Percentiles rank a stretch among this genome's conserved stretches.
Evolutionary conservation across 768 basidiomycete species (phyloP).

Genomic region (Phlebiopsis gigantea): DNA sequence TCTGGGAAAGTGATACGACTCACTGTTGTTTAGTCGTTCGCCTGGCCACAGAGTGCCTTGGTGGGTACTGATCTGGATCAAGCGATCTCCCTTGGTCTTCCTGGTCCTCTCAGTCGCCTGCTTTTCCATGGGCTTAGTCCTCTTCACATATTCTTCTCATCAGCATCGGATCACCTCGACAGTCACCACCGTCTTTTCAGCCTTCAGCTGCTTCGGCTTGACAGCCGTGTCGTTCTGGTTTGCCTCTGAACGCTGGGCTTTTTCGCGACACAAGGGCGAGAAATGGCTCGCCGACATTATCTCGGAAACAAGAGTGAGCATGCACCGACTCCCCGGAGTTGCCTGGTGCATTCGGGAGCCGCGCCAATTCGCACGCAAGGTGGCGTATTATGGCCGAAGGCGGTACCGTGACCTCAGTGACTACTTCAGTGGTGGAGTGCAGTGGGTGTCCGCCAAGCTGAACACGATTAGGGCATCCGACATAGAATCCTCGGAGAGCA

Average conservation of each 20-base stretch:
- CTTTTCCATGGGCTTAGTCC: slow-evolving; percentile 73
- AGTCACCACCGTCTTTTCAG: slow-evolving; percentile 72
- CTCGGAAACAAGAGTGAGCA: slow-evolving; percentile 22
- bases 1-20: neutral
- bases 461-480: neutral
- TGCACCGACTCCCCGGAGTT: slow-evolving; percentile 18
- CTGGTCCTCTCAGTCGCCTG: slow-evolving; percentile 79
- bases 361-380: slow-evolving; percentile 14
- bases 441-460: slow-evolving; percentile 1
- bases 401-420: slow-evolving; percentile 16
- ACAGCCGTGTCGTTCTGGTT: slow-evolving; percentile 72
- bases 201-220: slow-evolving; percentile 67
- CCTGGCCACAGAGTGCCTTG: slow-evolving; percentile 73
- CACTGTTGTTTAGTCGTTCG: slow-evolving; percentile 45
- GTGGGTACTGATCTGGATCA: slow-evolving; percentile 88
- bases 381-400: slow-evolving; percentile 15
- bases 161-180: slow-evolving; percentile 60
- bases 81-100: slow-evolving; percentile 77
- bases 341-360: slow-evolving; percentile 23
- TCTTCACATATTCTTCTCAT: slow-evolving; percentile 69
- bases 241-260: slow-evolving; percentile 63
- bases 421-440: slow-evolving; percentile 3
- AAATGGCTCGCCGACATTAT: slow-evolving; percentile 66
- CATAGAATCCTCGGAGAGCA: slow-evolving; percentile 5
- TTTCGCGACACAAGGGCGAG: slow-evolving; percentile 53